Evolutionary conservation across 2,329 filamentous ascomycete species (phyloP).

Genomic region (Diaporthe humulicola): DNA sequence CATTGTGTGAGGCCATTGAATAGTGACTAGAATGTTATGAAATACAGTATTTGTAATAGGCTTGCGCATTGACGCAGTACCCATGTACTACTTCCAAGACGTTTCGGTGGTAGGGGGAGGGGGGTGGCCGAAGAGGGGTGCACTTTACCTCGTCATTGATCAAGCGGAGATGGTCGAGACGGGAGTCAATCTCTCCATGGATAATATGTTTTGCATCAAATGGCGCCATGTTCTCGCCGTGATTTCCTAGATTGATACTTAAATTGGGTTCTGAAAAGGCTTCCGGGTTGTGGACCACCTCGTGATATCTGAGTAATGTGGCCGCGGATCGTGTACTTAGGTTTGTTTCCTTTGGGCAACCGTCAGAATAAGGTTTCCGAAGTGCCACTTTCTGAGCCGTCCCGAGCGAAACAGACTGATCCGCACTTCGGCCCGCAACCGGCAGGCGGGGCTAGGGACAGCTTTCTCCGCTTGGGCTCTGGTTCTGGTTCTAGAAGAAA

Average conservation of each 20-base stretch:
- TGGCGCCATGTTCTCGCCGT: not conserved
- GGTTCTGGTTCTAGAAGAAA: not conserved
- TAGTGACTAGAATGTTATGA: not conserved
- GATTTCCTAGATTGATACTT: not conserved
- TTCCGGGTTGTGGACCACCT: not conserved
- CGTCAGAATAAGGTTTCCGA: constrained; percentile 6
- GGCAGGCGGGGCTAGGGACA: not conserved
- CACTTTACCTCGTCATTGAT: constrained; percentile 42
- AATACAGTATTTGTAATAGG: too few species aligned
- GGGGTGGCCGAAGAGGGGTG: not conserved
- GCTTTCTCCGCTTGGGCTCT: not conserved
- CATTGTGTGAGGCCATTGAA: not conserved
- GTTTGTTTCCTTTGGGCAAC: not conserved
- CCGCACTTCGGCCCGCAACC: not conserved
- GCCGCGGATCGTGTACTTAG: not conserved
- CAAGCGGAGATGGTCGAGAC: constrained; percentile 40
- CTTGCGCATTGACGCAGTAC: too few species aligned
- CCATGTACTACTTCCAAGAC: not conserved
- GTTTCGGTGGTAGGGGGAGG: not conserved
- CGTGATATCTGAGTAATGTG: not conserved
- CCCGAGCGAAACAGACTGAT: not conserved
- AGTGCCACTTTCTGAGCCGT: not conserved
- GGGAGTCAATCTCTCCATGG: constrained; percentile 39
- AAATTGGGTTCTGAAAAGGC: not conserved
- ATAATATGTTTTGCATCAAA: constrained; percentile 34